Conservation (phyloP, 2,329 filamentous ascomycete species). For the Clarireedia hainanense region DNA sequence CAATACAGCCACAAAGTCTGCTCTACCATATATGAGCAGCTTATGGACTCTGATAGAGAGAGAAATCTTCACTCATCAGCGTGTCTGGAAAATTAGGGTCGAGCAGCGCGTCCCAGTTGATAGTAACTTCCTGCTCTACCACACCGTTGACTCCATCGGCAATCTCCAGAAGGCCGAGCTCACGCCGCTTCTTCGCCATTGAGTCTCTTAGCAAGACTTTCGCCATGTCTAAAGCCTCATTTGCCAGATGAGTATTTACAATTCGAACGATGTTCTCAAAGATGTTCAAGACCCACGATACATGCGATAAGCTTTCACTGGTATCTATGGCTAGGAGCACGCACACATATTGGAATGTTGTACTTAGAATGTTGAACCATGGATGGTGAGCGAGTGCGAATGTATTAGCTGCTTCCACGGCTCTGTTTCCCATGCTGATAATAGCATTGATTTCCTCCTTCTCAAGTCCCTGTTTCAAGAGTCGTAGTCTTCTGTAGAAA, state of each 20-base stretch:
- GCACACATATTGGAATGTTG: slow-evolving; percentile 19
- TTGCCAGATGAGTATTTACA: slow-evolving; percentile 15
- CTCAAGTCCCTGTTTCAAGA: slow-evolving; percentile 3
- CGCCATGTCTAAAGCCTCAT: slow-evolving; percentile 19
- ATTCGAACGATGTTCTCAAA: slow-evolving; percentile 13
- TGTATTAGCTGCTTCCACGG: slow-evolving; percentile 14
- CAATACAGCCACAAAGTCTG: too few relatives aligned
- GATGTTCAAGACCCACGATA: slow-evolving; percentile 15
- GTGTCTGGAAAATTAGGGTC: slow-evolving; percentile 12
- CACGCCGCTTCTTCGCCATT: slow-evolving; percentile 14
- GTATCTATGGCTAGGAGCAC: slow-evolving; percentile 18
- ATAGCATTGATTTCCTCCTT: neutral
- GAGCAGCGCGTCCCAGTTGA: slow-evolving; percentile 20
- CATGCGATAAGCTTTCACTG: slow-evolving; percentile 14
- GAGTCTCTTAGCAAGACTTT: slow-evolving; percentile 17
- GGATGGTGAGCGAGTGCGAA: slow-evolving; percentile 12
- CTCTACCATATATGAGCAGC: neutral
- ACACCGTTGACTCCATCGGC: neutral
- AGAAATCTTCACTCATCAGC: slow-evolving; percentile 5
- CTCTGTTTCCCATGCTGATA: slow-evolving; percentile 4
- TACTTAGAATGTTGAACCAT: slow-evolving; percentile 21
- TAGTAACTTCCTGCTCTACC: slow-evolving; percentile 3
- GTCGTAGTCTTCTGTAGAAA: slow-evolving; percentile 15
- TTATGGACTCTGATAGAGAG: neutral
- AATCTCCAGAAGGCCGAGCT: slow-evolving; percentile 15